phyloP scores from a whole-genome alignment of 176 grass and related monocot species.

The Hyparrhenia diplandra region DNA sequence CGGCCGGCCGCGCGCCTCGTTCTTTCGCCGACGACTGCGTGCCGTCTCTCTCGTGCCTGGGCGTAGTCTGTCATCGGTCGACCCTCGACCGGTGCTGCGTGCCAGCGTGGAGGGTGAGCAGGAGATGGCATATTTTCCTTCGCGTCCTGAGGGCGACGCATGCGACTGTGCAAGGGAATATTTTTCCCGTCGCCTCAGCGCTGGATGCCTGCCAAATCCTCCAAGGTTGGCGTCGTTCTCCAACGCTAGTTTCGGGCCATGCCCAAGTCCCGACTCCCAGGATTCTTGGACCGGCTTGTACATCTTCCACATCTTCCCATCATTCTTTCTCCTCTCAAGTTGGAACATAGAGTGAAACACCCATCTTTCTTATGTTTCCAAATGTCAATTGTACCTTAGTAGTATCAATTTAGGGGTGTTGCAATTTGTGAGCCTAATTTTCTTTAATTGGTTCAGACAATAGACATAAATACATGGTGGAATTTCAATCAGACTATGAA shows the following conservation, averaged over 20 bases:
- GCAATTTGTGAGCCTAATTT: neutral
- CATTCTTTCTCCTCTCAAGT: neutral
- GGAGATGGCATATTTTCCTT: slow-evolving; percentile 6
- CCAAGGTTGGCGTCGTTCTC: slow-evolving; percentile 5
- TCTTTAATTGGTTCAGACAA: neutral
- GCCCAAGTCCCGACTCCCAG: slow-evolving; percentile 9
- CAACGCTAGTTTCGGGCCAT: slow-evolving; percentile 19
- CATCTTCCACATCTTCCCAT: neutral
- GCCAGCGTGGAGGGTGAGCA: neutral
- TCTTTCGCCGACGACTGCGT: neutral
- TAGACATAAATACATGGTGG: neutral
- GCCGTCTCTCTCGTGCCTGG: neutral
- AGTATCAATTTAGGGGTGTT: neutral
- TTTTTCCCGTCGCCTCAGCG: neutral
- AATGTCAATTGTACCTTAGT: neutral
- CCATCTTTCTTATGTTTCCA: neutral
- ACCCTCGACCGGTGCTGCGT: neutral
- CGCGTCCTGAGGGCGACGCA: neutral
- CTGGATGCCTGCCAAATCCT: slow-evolving; percentile 19
- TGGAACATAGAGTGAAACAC: neutral
- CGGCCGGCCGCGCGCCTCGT: neutral
- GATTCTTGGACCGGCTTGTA: neutral
- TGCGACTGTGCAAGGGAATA: slow-evolving; percentile 9
- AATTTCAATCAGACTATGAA: neutral
- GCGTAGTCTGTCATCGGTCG: neutral